Evolutionary conservation across 2,329 filamentous ascomycete species (phyloP).

Genomic region (Ophiostoma sp.): DNA sequence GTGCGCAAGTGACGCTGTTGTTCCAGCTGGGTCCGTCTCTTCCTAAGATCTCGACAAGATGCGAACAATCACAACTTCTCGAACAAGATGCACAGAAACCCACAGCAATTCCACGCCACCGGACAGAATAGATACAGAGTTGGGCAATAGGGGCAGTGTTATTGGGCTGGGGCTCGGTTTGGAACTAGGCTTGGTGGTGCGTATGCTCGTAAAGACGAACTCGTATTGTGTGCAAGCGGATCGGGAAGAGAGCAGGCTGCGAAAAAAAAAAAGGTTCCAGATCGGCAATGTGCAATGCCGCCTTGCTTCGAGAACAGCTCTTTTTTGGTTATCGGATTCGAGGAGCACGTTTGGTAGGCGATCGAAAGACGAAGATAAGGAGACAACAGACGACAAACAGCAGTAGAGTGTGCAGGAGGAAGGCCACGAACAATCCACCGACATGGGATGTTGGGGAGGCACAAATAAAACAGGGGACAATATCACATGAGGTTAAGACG

Average conservation of each 20-base stretch:
- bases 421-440: background rate
- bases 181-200: background rate
- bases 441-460: background rate
- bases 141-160: constrained; percentile 4
- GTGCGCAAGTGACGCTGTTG: background rate
- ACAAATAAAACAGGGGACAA: background rate
- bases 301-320: background rate
- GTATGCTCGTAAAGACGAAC: background rate
- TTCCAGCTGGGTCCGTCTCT: background rate
- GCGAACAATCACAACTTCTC: background rate
- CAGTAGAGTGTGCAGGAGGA: background rate
- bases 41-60: background rate
- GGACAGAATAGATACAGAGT: background rate
- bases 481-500: background rate
- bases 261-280: background rate
- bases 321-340: background rate
- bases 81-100: background rate
- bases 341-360: background rate
- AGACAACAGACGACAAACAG: background rate
- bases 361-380: background rate
- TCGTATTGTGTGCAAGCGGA: background rate
- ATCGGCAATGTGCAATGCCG: background rate
- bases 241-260: background rate
- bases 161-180: background rate
- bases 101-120: background rate